Evolutionary conservation across 805 yeast genomes (phyloP).

Genomic region (Candida khao-thaluensis): DNA sequence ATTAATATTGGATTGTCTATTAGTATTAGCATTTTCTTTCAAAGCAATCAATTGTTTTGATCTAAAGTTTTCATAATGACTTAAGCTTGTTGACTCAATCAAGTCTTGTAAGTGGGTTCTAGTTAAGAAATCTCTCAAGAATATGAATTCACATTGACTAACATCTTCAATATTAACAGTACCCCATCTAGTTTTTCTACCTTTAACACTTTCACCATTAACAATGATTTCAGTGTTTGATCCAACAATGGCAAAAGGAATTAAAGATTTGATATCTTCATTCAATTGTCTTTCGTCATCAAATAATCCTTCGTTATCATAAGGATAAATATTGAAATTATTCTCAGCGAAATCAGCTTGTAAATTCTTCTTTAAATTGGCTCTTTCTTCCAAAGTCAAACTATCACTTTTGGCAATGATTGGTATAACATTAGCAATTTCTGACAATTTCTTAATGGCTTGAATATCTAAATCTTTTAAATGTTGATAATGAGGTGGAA

Average conservation of each 20-base stretch:
- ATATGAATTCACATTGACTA: constrained; percentile 92
- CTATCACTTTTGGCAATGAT: constrained; percentile 93
- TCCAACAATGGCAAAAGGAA: constrained; percentile 95
- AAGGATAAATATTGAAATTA: constrained; percentile 80
- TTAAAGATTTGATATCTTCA: constrained; percentile 65
- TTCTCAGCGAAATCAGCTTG: constrained; percentile 75
- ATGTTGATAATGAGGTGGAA: constrained; percentile 87
- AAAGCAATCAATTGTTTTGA: constrained; percentile 90
- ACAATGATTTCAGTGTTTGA: constrained; percentile 74
- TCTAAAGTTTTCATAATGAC: constrained; percentile 91
- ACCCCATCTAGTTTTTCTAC: constrained; percentile 94
- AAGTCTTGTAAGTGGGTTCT: constrained; percentile 95
- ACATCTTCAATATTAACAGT: constrained; percentile 90
- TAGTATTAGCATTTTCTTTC: constrained; percentile 69
- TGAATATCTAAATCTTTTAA: constrained; percentile 78
- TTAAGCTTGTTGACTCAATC: constrained; percentile 84
- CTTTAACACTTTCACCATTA: constrained; percentile 79
- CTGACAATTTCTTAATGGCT: constrained; percentile 79
- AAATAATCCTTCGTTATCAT: constrained; percentile 64
- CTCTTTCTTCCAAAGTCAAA: constrained; percentile 81
- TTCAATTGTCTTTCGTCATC: constrained; percentile 74
- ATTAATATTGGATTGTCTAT: constrained; percentile 28
- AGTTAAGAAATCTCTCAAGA: constrained; percentile 88
- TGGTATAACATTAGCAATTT: constrained; percentile 91
- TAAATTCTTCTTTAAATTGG: constrained; percentile 68